A percentile compares a stretch with the other conserved stretches of the same genome.
These are phyloP conservation scores for Arabis hirsuta DNA, from an alignment of 345 rosid genomes.

Conservation along the genomic window DNA sequence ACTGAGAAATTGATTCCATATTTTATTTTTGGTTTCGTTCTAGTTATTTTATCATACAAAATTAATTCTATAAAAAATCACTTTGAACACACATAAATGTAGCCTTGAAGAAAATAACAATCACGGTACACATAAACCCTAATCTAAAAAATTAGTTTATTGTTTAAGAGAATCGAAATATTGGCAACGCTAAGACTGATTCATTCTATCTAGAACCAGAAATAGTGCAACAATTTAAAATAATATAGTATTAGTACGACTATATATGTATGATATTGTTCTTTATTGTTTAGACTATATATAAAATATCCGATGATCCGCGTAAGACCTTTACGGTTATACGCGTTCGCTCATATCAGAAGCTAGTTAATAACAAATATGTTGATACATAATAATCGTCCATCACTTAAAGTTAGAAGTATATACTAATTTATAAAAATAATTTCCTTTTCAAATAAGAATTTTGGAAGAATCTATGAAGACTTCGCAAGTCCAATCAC, in stretches of 20 bases:
- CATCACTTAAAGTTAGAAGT: conserved; percentile 5
- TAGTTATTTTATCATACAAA: too few relatives aligned
- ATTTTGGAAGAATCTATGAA: conserved; percentile 23
- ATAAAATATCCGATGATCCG: conserved; percentile 13
- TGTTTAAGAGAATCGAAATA: background rate
- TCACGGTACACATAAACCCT: background rate
- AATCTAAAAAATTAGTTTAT: conserved; percentile 1
- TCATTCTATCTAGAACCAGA: conserved; percentile 18
- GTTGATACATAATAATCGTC: conserved; percentile 5
- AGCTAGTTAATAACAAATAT: conserved; percentile 13
- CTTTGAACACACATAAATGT: background rate
- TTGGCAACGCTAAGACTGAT: conserved; percentile 11
- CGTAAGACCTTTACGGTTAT: conserved; percentile 18
- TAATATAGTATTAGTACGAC: conserved; percentile 4
- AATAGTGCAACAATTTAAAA: background rate
- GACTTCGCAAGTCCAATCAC: conserved; percentile 34
- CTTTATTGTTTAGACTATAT: background rate
- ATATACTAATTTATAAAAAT: background rate
- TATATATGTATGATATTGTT: background rate
- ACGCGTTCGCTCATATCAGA: conserved; percentile 28
- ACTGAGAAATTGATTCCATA: too few relatives aligned
- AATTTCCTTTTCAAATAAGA: background rate
- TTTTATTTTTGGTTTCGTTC: too few relatives aligned
- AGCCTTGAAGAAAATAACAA: background rate
- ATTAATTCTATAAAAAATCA: too few relatives aligned